Conservation (phyloP, 805 yeast genomes). For the Lipomyces starkeyi region DNA sequence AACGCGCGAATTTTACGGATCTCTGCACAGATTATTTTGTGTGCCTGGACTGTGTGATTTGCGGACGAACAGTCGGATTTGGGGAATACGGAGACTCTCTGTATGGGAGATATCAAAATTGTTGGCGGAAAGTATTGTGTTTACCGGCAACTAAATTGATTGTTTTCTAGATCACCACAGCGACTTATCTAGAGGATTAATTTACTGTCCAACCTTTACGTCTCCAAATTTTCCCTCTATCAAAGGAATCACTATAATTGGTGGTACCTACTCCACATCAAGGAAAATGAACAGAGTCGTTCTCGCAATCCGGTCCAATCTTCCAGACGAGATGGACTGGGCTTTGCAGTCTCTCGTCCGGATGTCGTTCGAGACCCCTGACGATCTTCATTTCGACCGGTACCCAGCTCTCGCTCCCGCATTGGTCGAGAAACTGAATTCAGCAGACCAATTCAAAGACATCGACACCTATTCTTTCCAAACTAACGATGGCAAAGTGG, state of each 20-base stretch:
- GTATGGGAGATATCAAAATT: background rate
- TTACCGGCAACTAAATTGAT: background rate
- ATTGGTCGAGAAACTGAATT: constrained; percentile 48
- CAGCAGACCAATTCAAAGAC: constrained; percentile 14
- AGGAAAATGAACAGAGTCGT: constrained; percentile 54
- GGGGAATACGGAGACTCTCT: background rate
- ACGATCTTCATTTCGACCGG: constrained; percentile 54
- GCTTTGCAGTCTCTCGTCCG: constrained; percentile 62
- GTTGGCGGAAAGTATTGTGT: background rate
- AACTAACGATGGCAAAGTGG: background rate
- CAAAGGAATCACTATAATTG: background rate
- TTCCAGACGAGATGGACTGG: constrained; percentile 73
- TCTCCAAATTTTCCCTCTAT: background rate
- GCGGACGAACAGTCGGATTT: background rate
- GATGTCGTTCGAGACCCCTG: constrained; percentile 57
- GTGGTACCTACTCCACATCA: background rate
- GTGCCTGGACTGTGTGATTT: background rate
- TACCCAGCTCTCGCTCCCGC: constrained; percentile 49
- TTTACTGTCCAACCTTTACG: background rate
- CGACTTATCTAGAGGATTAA: background rate
- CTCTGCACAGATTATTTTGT: background rate
- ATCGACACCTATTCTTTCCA: constrained; percentile 11
- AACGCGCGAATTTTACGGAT: background rate
- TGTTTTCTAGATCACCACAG: background rate
- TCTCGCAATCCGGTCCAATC: constrained; percentile 69